Percentiles rank a stretch among this genome's conserved stretches.
Conservation (phyloP, 2,329 filamentous ascomycete species). For the Truncatella angustata region DNA sequence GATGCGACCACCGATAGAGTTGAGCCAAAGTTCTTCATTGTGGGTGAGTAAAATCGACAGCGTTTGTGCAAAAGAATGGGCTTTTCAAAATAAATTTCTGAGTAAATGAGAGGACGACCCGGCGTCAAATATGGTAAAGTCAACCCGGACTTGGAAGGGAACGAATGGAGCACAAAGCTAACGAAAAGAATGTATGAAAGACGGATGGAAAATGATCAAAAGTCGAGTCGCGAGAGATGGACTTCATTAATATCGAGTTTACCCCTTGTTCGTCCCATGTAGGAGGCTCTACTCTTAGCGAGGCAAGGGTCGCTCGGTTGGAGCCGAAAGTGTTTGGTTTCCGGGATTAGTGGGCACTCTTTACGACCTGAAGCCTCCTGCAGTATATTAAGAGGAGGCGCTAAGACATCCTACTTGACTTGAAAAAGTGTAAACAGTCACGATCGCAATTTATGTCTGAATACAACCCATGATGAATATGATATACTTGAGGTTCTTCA, state of each 20-base stretch:
- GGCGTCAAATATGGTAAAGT: conserved; percentile 4
- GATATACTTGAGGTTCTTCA: not conserved
- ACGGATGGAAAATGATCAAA: not conserved
- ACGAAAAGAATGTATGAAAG: not conserved
- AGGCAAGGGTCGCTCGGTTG: not conserved
- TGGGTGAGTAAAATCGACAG: not conserved
- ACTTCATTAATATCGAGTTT: not conserved
- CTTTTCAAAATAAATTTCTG: too few species aligned
- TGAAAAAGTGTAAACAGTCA: too few species aligned
- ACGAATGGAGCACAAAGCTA: not conserved
- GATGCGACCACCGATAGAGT: conserved; percentile 16
- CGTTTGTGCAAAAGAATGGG: not conserved
- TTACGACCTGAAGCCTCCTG: not conserved
- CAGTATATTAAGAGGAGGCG: not conserved
- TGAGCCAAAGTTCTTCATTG: conserved; percentile 27
- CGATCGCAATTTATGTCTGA: not conserved
- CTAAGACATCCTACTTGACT: not conserved
- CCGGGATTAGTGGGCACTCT: conserved; percentile 1
- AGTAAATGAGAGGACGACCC: conserved; percentile 7
- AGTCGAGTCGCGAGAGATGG: not conserved
- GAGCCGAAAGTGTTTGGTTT: not conserved
- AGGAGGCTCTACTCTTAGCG: conserved; percentile 1
- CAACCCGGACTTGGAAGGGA: conserved; percentile 8
- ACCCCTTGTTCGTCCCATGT: conserved; percentile 1
- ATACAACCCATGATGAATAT: not conserved